These are phyloP conservation scores for Aspergillus funiculosus DNA, from an alignment of 495 filamentous ascomycete genomes.

Conservation along the genomic window DNA sequence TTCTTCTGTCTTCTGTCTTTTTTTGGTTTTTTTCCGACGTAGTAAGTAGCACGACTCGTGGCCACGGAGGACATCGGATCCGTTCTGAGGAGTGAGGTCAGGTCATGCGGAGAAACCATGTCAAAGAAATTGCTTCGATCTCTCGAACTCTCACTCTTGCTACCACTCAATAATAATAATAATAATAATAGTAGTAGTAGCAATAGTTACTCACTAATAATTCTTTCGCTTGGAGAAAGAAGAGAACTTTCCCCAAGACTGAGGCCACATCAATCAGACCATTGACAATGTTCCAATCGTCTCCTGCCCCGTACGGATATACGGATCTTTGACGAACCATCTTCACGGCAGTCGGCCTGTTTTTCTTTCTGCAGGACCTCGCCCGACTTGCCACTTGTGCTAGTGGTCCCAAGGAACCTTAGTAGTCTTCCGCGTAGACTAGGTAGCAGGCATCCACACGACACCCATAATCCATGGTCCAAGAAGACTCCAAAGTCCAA, in stretches of 20 bases:
- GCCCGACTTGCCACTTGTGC: conserved; percentile 25
- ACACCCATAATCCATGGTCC: too few relatives aligned
- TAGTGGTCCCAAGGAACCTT: conserved; percentile 16
- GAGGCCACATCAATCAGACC: too few relatives aligned
- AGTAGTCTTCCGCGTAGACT: conserved; percentile 1
- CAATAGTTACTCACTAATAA: too few relatives aligned
- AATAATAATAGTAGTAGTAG: too few relatives aligned
- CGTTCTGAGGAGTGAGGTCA: neutral
- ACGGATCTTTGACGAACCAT: neutral
- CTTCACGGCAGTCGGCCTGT: neutral
- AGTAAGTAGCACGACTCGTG: conserved; percentile 4
- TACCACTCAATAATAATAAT: too few relatives aligned
- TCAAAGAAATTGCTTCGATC: neutral
- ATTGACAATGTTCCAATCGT: too few relatives aligned
- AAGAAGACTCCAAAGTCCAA: conserved; percentile 3
- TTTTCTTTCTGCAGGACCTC: conserved; percentile 16
- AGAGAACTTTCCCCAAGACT: too few relatives aligned
- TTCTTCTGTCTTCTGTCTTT: neutral
- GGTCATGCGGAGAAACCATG: conserved; percentile 4
- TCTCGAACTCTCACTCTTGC: too few relatives aligned
- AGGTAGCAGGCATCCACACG: neutral
- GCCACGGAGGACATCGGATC: conserved; percentile 11
- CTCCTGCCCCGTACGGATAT: too few relatives aligned
- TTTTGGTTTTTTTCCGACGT: neutral
- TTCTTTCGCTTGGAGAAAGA: too few relatives aligned